phyloP scores from a whole-genome alignment of 108 stramenopile genomes.

The Skeletonema menzelii region DNA sequence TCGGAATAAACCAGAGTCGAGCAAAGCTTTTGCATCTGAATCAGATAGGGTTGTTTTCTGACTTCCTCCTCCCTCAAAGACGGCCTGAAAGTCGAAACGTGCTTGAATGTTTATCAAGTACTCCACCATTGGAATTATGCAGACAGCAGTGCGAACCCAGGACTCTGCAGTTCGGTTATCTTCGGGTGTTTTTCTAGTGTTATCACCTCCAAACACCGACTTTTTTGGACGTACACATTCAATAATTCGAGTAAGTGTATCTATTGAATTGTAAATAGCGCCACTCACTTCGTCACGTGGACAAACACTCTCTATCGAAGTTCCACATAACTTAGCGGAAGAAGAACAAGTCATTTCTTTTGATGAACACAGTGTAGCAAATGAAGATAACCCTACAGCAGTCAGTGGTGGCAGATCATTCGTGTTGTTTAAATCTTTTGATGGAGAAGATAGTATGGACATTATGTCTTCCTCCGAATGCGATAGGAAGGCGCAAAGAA shows the following conservation, averaged over 20 bases:
- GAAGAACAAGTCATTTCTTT: constrained; percentile 36
- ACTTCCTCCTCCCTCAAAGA: constrained; percentile 39
- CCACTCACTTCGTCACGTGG: constrained; percentile 45
- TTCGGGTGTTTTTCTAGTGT: background rate
- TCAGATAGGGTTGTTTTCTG: constrained; percentile 22
- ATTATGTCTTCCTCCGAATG: constrained; percentile 33
- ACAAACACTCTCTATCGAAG: constrained; percentile 37
- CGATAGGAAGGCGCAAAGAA: constrained; percentile 37
- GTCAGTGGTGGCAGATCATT: constrained; percentile 19
- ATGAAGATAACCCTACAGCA: constrained; percentile 29
- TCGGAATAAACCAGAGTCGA: constrained; percentile 44
- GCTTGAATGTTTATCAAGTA: constrained; percentile 42
- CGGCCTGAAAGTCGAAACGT: constrained; percentile 37
- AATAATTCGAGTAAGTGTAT: constrained; percentile 31
- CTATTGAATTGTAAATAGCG: constrained; percentile 23
- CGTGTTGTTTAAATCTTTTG: background rate
- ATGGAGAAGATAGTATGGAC: constrained; percentile 27
- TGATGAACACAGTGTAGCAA: constrained; percentile 33
- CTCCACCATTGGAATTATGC: constrained; percentile 46
- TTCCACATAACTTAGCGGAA: constrained; percentile 24
- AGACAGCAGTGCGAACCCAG: constrained; percentile 33
- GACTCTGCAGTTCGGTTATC: constrained; percentile 11
- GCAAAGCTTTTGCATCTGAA: constrained; percentile 35
- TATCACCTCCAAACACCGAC: background rate
- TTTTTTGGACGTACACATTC: constrained; percentile 25